Percentiles rank a stretch among this genome's conserved stretches.
These are phyloP conservation scores for Erodium trifolium DNA, from an alignment of 441 rosid species.

Conservation along the genomic window DNA sequence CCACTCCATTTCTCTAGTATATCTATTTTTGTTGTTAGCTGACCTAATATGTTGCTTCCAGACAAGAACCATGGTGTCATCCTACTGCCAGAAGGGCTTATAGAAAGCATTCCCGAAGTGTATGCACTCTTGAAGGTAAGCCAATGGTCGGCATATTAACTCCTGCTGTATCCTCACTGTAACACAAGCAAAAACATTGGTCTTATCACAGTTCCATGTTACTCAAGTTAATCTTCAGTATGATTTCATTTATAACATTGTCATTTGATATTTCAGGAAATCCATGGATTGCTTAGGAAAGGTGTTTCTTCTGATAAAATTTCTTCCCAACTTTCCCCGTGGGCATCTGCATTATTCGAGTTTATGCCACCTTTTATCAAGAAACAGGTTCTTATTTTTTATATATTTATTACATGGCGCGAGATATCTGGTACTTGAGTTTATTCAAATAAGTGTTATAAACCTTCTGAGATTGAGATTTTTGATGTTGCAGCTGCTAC, in stretches of 20 bases:
- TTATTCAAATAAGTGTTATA: conserved; percentile 11
- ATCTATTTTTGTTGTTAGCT: conserved; percentile 16
- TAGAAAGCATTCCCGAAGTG: conserved; percentile 96
- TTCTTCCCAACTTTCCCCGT: conserved; percentile 87
- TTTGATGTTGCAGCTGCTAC: conserved; percentile 65
- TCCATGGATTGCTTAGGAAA: conserved; percentile 73
- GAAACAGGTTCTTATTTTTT: conserved; percentile 62
- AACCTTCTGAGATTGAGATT: conserved; percentile 21
- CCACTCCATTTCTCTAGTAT: neutral
- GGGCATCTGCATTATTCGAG: conserved; percentile 95
- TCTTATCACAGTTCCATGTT: no score
- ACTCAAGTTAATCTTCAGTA: neutral
- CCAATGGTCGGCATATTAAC: neutral
- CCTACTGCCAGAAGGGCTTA: conserved; percentile 93
- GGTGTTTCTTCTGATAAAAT: conserved; percentile 64
- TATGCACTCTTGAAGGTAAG: conserved; percentile 87
- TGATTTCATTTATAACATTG: conserved; percentile 11
- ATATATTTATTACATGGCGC: conserved; percentile 3
- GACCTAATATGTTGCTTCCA: conserved; percentile 25
- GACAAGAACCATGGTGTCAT: conserved; percentile 95
- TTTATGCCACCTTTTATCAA: conserved; percentile 88
- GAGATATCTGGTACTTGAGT: conserved; percentile 13
- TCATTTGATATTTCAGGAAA: conserved; percentile 56
- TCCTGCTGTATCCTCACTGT: neutral
- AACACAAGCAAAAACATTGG: neutral